These are phyloP conservation scores for Ceratocystis huliohia DNA, from an alignment of 2,329 filamentous ascomycete genomes.

Conservation along the genomic window DNA sequence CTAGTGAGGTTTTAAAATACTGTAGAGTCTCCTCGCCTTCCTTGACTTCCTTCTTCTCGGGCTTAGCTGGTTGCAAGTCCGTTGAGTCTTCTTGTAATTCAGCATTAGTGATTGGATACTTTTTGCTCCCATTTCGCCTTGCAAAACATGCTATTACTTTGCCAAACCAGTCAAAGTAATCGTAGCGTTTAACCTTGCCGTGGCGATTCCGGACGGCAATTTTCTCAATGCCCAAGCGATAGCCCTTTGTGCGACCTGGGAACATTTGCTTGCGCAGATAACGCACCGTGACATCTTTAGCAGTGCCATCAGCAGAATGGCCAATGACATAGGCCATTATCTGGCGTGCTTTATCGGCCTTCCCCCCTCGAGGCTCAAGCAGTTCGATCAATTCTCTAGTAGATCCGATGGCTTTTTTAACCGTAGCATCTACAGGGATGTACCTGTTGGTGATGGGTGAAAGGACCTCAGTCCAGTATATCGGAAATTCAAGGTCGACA, in stretches of 20 bases:
- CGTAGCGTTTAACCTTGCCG: conserved; percentile 64
- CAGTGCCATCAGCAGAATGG: conserved; percentile 70
- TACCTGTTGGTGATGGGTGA: conserved; percentile 71
- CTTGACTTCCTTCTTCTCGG: conserved; percentile 59
- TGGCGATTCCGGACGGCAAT: conserved; percentile 64
- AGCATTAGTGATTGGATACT: conserved; percentile 48
- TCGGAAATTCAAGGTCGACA: conserved; percentile 65
- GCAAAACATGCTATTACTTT: conserved; percentile 62
- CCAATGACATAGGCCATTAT: conserved; percentile 82
- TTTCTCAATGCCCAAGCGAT: conserved; percentile 66
- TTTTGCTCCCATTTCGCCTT: conserved; percentile 31
- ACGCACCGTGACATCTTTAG: conserved; percentile 86
- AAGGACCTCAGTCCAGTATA: conserved; percentile 86
- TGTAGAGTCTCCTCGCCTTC: conserved; percentile 73
- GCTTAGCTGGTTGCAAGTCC: conserved; percentile 60
- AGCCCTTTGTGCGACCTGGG: conserved; percentile 81
- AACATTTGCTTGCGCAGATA: conserved; percentile 73
- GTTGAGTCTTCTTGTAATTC: conserved; percentile 70
- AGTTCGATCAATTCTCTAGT: conserved; percentile 58
- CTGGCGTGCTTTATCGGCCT: conserved; percentile 76
- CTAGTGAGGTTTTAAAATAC: conserved; percentile 73
- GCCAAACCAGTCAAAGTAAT: conserved; percentile 81
- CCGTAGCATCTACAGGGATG: conserved; percentile 63
- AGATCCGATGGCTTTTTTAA: conserved; percentile 55
- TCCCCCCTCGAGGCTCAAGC: conserved; percentile 71